A percentile compares a stretch with the other conserved stretches of the same genome.
Conservation (phyloP, 768 basidiomycete species). For the Tulasnella sp. region DNA sequence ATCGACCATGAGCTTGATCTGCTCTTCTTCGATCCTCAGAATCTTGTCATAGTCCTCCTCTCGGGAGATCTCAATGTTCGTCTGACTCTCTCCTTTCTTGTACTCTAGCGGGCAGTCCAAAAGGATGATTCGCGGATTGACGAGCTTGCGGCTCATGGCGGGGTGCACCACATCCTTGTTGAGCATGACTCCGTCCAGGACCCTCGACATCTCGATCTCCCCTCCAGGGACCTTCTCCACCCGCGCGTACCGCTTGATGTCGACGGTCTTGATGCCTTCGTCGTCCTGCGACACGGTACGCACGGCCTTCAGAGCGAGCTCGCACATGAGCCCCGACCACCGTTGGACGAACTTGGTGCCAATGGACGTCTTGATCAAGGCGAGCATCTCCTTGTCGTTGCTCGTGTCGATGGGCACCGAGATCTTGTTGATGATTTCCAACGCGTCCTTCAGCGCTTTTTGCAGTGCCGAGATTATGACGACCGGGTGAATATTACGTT, state of each 20-base stretch:
- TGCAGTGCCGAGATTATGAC: constrained; percentile 98
- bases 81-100: constrained; percentile 97
- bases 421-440: constrained; percentile 76
- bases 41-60: constrained; percentile 88
- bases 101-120: constrained; percentile 95
- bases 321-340: constrained; percentile 97
- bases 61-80: constrained; percentile 95
- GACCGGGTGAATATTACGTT: constrained; percentile 96
- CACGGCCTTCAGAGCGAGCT: constrained; percentile 83
- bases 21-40: constrained; percentile 93
- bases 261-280: constrained; percentile 71
- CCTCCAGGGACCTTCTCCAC: constrained; percentile 98
- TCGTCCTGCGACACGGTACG: constrained; percentile 64
- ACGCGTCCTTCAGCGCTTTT: constrained; percentile 84
- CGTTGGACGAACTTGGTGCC: constrained; percentile 95
- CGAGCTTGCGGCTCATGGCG: constrained; percentile 85
- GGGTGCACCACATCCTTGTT: constrained; percentile 99
- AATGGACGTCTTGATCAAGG: constrained; percentile 95
- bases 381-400: constrained; percentile 83
- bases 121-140: constrained; percentile 75
- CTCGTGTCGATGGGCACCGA: constrained; percentile 80
- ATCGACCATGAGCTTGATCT: constrained; percentile 76
- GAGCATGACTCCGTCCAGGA: constrained; percentile 84
- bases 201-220: constrained; percentile 85
- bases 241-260: constrained; percentile 95